Conservation (phyloP, 345 rosid genomes). For the Eucalyptus cladocalyx region DNA sequence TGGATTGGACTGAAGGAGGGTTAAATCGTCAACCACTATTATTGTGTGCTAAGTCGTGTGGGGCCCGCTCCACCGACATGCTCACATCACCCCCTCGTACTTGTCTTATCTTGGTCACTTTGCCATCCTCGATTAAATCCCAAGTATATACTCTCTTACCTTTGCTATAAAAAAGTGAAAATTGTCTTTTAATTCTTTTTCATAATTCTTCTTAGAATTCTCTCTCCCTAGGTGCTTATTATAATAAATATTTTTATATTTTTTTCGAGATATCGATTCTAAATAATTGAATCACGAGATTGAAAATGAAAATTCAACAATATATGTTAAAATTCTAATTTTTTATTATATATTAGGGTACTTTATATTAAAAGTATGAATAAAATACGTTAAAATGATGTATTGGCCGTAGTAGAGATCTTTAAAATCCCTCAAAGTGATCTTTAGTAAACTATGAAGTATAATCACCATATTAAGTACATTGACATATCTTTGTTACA, state of each 20-base stretch:
- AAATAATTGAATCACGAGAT: background rate
- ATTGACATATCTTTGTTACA: background rate
- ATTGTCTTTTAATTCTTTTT: background rate
- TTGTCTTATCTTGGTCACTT: background rate
- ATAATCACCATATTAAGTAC: background rate
- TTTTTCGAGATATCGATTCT: background rate
- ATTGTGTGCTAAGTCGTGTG: background rate
- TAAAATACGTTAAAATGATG: background rate
- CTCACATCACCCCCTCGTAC: background rate
- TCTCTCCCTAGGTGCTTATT: background rate
- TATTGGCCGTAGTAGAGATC: background rate
- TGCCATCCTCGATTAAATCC: background rate
- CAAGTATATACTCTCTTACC: background rate
- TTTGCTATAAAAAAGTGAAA: background rate
- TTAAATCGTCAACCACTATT: background rate
- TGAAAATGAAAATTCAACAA: background rate
- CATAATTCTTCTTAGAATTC: background rate
- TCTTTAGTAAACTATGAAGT: background rate
- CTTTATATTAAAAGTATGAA: too few relatives aligned
- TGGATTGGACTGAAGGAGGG: background rate
- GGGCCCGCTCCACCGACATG: background rate
- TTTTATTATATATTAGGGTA: background rate
- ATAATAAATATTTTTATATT: background rate
- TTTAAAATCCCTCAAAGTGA: background rate
- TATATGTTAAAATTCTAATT: background rate